Conservation (phyloP, 129 eudicot species). For the Flaveria bidentis region DNA sequence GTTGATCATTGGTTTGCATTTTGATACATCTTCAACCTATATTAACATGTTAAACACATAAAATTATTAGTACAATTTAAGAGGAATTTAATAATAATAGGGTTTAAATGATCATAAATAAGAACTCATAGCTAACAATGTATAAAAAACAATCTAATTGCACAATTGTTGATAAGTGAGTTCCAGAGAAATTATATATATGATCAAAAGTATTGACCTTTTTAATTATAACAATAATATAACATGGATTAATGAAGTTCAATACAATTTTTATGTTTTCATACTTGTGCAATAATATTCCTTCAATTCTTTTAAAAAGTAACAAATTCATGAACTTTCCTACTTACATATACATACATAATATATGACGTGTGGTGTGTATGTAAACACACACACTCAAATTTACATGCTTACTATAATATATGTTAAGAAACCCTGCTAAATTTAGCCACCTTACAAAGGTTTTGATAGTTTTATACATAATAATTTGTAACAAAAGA, state of each 20-base stretch:
- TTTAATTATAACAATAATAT: not conserved
- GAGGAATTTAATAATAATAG: not conserved
- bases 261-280: not conserved
- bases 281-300: too few relatives aligned
- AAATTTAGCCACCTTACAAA: not conserved
- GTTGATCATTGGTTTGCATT: slow-evolving; percentile 22
- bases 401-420: too few relatives aligned
- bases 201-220: not conserved
- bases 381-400: not conserved
- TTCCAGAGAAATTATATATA: not conserved
- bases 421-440: not conserved
- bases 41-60: slow-evolving; percentile 3
- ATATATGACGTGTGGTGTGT: too few relatives aligned
- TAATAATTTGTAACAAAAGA: not conserved
- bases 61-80: not conserved
- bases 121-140: slow-evolving; percentile 9
- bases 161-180: not conserved
- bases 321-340: too few relatives aligned
- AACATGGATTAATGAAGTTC: slow-evolving; percentile 1
- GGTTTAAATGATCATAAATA: slow-evolving; percentile 10
- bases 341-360: not conserved
- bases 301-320: too few relatives aligned
- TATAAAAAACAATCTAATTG: not conserved
- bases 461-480: not conserved
- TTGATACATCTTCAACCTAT: slow-evolving; percentile 36